Conservation (phyloP, 495 filamentous ascomycete species). For the Trichoderma parareesei region DNA sequence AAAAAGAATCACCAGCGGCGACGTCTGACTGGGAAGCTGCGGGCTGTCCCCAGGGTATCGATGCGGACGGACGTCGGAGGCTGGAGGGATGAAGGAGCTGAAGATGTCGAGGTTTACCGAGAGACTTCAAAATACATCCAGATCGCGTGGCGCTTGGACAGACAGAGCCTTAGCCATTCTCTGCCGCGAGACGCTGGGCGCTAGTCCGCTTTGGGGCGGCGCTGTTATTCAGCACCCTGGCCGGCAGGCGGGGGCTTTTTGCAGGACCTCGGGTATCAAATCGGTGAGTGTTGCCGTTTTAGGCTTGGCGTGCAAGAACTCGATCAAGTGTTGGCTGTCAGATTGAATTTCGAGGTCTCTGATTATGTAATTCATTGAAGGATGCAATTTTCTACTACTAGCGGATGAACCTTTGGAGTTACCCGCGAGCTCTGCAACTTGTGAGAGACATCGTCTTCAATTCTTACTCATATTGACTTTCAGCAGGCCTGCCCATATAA, state of each 20-base stretch:
- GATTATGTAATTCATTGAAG: no score
- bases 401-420: neutral
- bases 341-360: no score
- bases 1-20: neutral
- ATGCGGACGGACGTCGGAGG: conserved; percentile 2
- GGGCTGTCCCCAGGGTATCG: neutral
- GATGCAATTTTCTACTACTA: neutral
- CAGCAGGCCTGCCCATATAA: neutral
- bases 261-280: neutral
- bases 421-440: conserved; percentile 2
- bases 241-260: neutral
- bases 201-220: neutral
- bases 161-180: neutral
- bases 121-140: conserved; percentile 8
- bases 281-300: no score
- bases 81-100: conserved; percentile 7
- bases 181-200: conserved; percentile 1
- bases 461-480: neutral
- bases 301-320: no score
- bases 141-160: conserved; percentile 9
- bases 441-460: neutral
- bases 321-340: no score
- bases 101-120: conserved; percentile 4
- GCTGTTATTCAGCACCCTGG: neutral
- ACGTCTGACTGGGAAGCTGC: neutral